A percentile compares a stretch with the other conserved stretches of the same genome.
These are phyloP conservation scores for Sequoiadendron giganteum DNA, from an alignment of 75 land plant genomes.

Conservation along the genomic window DNA sequence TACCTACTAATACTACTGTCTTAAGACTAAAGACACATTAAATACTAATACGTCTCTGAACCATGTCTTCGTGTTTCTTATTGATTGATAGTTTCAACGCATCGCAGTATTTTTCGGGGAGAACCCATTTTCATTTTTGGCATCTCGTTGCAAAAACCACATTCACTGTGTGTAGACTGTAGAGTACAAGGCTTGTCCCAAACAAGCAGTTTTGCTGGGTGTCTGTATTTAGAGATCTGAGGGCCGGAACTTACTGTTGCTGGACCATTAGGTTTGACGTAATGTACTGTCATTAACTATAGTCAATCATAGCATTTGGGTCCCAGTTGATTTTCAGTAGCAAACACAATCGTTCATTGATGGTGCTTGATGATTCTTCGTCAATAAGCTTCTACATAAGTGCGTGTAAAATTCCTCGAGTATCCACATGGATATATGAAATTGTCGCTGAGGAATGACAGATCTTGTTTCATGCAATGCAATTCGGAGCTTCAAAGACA, in stretches of 20 bases:
- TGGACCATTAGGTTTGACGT: neutral
- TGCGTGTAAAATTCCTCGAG: neutral
- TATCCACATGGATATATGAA: neutral
- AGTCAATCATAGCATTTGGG: constrained; percentile 7
- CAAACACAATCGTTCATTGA: neutral
- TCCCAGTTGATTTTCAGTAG: neutral
- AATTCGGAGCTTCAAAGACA: neutral
- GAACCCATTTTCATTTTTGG: constrained; percentile 1
- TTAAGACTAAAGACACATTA: neutral
- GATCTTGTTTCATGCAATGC: neutral
- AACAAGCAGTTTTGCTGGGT: neutral
- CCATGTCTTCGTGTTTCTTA: neutral
- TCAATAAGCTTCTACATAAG: neutral
- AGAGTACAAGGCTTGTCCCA: neutral
- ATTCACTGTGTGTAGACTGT: neutral
- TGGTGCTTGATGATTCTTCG: neutral
- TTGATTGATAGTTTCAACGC: neutral
- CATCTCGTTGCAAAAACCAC: neutral
- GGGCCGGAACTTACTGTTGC: neutral
- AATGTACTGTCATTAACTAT: neutral
- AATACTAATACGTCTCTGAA: neutral
- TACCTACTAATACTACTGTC: no score
- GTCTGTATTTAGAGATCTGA: neutral
- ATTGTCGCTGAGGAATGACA: neutral
- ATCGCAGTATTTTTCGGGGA: neutral